A percentile compares a stretch with the other conserved stretches of the same genome.
Conservation (phyloP, 257 asterid species). For the Capsicum pubescens region DNA sequence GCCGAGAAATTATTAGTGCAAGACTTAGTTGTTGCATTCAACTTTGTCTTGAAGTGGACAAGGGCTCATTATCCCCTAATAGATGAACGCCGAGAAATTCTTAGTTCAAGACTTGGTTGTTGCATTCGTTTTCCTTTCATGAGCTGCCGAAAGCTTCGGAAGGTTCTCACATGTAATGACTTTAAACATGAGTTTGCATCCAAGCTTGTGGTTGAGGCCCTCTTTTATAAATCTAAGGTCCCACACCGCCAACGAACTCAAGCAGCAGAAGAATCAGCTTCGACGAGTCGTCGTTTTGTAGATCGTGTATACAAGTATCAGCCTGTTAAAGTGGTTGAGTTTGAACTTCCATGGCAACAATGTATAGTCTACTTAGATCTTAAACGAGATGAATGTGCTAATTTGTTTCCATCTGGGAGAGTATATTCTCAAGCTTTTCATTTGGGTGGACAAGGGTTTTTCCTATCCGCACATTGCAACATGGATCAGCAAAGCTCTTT, state of each 20-base stretch:
- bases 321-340: conserved; percentile 45
- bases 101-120: conserved; percentile 36
- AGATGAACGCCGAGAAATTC: conserved; percentile 38
- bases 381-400: conserved; percentile 39
- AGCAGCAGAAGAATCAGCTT: conserved; percentile 35
- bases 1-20: conserved; percentile 35
- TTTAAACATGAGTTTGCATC: conserved; percentile 39
- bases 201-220: conserved; percentile 42
- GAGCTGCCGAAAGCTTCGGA: conserved; percentile 42
- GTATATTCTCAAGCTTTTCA: conserved; percentile 43
- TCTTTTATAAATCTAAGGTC: conserved; percentile 41
- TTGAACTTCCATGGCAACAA: conserved; percentile 38
- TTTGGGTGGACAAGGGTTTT: conserved; percentile 45
- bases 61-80: conserved; percentile 33
- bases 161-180: conserved; percentile 39
- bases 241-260: conserved; percentile 39
- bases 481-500: conserved; percentile 41
- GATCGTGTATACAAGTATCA: conserved; percentile 44
- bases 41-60: conserved; percentile 41
- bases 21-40: conserved; percentile 38
- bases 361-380: conserved; percentile 42
- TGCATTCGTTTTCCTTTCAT: conserved; percentile 40
- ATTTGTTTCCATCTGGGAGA: conserved; percentile 39
- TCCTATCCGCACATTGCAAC: conserved; percentile 42
- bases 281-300: conserved; percentile 32